Percentiles rank a stretch among this genome's conserved stretches.
Evolutionary conservation across 257 asterid genomes (phyloP).

Genomic region (Fraxinus excelsior): DNA sequence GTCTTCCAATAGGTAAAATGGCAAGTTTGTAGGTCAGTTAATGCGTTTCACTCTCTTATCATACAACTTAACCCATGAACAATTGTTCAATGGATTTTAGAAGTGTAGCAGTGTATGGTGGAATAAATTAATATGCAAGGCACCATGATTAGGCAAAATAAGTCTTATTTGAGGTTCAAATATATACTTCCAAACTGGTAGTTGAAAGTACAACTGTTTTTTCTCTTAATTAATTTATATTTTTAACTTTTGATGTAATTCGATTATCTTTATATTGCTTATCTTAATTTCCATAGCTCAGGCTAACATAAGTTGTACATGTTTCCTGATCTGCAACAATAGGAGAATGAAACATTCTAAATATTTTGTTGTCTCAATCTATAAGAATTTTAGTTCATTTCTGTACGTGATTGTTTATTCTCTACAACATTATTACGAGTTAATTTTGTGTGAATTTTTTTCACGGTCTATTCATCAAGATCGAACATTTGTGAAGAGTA

Average conservation of each 20-base stretch:
- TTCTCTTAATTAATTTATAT: not conserved
- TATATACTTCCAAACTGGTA: not conserved
- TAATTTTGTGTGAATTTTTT: too few relatives aligned
- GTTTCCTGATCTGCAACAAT: not conserved
- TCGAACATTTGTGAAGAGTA: too few relatives aligned
- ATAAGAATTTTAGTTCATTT: too few relatives aligned
- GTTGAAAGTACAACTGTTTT: not conserved
- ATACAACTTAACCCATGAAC: not conserved
- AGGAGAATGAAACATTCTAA: too few relatives aligned
- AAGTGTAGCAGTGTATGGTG: not conserved
- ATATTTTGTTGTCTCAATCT: too few relatives aligned
- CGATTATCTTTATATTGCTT: not conserved
- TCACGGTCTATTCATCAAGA: too few relatives aligned
- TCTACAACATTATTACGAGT: too few relatives aligned
- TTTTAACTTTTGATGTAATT: not conserved
- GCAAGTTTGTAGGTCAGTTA: not conserved
- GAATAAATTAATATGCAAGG: not conserved
- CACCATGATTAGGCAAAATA: not conserved
- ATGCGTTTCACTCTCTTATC: not conserved
- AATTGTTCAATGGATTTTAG: not conserved
- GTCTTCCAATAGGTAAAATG: not conserved
- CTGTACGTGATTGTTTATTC: too few relatives aligned
- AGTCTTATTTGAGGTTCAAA: not conserved
- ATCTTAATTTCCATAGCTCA: not conserved
- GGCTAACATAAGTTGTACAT: not conserved